Conservation (phyloP, 805 yeast species). For the Kodamaea laetipori region DNA sequence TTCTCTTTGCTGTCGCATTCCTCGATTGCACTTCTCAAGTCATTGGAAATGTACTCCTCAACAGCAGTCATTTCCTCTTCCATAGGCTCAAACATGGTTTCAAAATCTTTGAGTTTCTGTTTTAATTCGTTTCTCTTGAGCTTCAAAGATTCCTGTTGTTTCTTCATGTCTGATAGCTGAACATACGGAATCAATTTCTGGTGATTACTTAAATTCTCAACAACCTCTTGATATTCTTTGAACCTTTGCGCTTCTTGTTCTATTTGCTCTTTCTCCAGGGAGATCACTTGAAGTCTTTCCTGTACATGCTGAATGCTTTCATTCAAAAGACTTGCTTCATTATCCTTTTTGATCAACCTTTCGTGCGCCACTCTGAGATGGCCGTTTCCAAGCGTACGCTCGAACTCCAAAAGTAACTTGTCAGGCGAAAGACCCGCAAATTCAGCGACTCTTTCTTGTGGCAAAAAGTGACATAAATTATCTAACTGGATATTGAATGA, state of each 20-base stretch:
- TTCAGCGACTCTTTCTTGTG: slow-evolving; percentile 93
- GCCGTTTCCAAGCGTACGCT: slow-evolving; percentile 72
- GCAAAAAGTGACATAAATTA: slow-evolving; percentile 89
- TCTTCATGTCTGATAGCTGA: slow-evolving; percentile 39
- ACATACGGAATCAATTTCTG: slow-evolving; percentile 46
- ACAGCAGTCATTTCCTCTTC: slow-evolving; percentile 12
- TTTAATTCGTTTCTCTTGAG: slow-evolving; percentile 39
- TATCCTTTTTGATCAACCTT: slow-evolving; percentile 54
- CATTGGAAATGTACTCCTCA: slow-evolving; percentile 2
- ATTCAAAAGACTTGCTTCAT: slow-evolving; percentile 28
- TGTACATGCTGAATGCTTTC: slow-evolving; percentile 31
- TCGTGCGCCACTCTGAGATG: slow-evolving; percentile 59
- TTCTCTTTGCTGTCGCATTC: background rate
- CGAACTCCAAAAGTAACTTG: slow-evolving; percentile 71
- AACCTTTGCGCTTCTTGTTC: slow-evolving; percentile 49
- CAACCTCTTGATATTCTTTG: slow-evolving; percentile 49
- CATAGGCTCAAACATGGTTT: slow-evolving; percentile 28
- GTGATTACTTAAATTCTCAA: slow-evolving; percentile 37
- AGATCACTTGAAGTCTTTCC: slow-evolving; percentile 33
- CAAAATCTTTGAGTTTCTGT: slow-evolving; percentile 29
- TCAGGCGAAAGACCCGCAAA: slow-evolving; percentile 83
- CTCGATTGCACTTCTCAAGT: background rate
- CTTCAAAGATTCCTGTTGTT: slow-evolving; percentile 34
- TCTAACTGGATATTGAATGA: slow-evolving; percentile 78
- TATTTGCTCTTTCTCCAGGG: slow-evolving; percentile 38